Conservation (phyloP, 768 basidiomycete genomes). For the Xerocomellus intermedius region DNA sequence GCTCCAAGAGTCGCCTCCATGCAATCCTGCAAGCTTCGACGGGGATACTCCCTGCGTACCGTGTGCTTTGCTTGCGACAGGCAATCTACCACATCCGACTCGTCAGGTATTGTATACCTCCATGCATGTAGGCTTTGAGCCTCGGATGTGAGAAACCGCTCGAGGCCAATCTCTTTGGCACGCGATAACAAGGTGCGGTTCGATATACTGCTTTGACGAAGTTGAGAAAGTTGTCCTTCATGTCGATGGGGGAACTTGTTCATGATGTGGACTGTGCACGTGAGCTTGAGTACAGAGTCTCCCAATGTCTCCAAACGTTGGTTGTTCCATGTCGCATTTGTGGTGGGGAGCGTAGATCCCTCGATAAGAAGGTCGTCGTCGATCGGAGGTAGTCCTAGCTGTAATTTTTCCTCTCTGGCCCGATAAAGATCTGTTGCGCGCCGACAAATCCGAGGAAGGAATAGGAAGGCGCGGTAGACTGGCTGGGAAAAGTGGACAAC, state of each 20-base stretch:
- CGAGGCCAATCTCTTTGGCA: conserved; percentile 62
- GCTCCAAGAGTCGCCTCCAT: conserved; percentile 87
- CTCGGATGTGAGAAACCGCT: conserved; percentile 64
- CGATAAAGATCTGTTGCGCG: conserved; percentile 67
- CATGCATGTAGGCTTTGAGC: conserved; percentile 51
- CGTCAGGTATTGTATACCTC: conserved; percentile 48
- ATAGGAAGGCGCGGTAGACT: conserved; percentile 49
- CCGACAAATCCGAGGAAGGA: conserved; percentile 66
- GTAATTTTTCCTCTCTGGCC: conserved; percentile 46
- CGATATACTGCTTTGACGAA: conserved; percentile 64
- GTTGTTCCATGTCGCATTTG: conserved; percentile 66
- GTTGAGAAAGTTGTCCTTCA: conserved; percentile 74
- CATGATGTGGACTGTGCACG: conserved; percentile 72
- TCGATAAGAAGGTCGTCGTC: conserved; percentile 58
- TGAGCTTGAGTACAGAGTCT: conserved; percentile 77
- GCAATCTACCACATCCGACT: conserved; percentile 36
- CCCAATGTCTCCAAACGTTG: conserved; percentile 87
- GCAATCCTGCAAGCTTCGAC: conserved; percentile 80
- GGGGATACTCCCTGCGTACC: conserved; percentile 51
- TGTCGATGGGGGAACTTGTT: conserved; percentile 75
- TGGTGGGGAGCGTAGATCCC: conserved; percentile 72
- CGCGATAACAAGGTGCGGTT: conserved; percentile 70
- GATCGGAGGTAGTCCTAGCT: conserved; percentile 63
- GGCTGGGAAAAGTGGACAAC: conserved; percentile 53
- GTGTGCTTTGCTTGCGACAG: conserved; percentile 26